A percentile compares a stretch with the other conserved stretches of the same genome.
Conservation (phyloP, 345 rosid genomes). For the Psidium friedrichsthalianum region DNA sequence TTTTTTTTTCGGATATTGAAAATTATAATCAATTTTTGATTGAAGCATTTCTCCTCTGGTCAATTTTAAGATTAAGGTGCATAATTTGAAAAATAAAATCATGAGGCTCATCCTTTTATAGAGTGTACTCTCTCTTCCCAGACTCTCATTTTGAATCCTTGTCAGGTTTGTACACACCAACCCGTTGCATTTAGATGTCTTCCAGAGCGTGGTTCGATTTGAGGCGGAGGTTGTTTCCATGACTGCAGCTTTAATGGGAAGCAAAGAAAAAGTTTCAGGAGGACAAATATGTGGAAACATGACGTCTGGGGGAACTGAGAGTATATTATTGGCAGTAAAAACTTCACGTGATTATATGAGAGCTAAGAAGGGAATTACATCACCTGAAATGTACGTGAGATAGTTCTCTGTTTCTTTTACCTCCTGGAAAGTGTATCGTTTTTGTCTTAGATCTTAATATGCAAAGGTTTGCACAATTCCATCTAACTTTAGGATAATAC, state of each 20-base stretch:
- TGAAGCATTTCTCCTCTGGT: not conserved
- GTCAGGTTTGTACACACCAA: constrained; percentile 96
- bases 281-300: constrained; percentile 93
- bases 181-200: constrained; percentile 82
- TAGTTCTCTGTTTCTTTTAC: not conserved
- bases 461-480: not conserved
- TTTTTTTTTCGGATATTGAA: not conserved
- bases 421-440: not conserved
- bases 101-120: not conserved
- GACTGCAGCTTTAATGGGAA: constrained; percentile 82
- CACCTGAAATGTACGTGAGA: constrained; percentile 65
- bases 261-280: constrained; percentile 60
- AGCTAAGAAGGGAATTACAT: constrained; percentile 68
- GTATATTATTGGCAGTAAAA: constrained; percentile 87
- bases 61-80: not conserved
- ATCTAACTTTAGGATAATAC: constrained; percentile 61
- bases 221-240: constrained; percentile 97
- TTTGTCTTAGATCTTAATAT: not conserved
- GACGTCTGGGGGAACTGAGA: constrained; percentile 99
- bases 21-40: not conserved
- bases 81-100: not conserved
- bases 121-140: not conserved
- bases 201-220: constrained; percentile 72
- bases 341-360: constrained; percentile 94
- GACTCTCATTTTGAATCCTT: not conserved